A percentile compares a stretch with the other conserved stretches of the same genome.
Conservation (phyloP, 345 rosid genomes). For the Turritis glabra region DNA sequence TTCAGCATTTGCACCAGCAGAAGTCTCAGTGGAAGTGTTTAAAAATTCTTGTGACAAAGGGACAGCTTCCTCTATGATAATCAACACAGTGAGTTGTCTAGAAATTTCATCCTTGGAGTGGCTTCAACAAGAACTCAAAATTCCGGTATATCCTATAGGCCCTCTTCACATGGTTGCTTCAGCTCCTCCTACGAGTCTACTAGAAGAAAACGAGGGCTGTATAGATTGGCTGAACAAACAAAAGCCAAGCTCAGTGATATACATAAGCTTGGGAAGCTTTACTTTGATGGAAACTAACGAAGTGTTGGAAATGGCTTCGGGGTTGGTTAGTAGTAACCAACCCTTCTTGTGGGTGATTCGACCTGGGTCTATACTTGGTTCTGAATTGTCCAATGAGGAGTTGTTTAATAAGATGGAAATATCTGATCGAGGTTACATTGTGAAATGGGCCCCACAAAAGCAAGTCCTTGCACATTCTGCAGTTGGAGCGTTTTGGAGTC, state of each 20-base stretch:
- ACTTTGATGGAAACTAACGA: conserved; percentile 14
- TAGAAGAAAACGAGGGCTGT: conserved; percentile 36
- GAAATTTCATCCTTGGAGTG: background rate
- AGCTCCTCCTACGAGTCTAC: background rate
- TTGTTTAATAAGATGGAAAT: background rate
- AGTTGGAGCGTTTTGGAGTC: background rate
- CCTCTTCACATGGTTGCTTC: conserved; percentile 12
- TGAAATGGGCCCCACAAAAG: conserved; percentile 37
- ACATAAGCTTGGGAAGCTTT: conserved; percentile 58
- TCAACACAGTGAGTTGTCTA: conserved; percentile 16
- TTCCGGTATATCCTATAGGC: conserved; percentile 11
- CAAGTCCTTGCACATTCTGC: conserved; percentile 16
- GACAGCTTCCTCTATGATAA: conserved; percentile 1
- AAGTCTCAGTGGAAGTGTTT: background rate
- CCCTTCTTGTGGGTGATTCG: conserved; percentile 30
- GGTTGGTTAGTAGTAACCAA: conserved; percentile 21
- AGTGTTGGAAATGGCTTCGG: conserved; percentile 25
- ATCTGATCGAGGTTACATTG: conserved; percentile 21
- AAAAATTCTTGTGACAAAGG: background rate
- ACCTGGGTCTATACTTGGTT: conserved; percentile 6
- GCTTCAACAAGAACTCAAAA: background rate
- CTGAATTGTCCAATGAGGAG: no score
- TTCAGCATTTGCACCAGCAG: background rate
- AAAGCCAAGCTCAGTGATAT: conserved; percentile 42
- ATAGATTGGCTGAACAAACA: conserved; percentile 44